These are phyloP conservation scores for Paramecium tetraurelia DNA, from an alignment of 73 alveolate species.

Conservation along the genomic window DNA sequence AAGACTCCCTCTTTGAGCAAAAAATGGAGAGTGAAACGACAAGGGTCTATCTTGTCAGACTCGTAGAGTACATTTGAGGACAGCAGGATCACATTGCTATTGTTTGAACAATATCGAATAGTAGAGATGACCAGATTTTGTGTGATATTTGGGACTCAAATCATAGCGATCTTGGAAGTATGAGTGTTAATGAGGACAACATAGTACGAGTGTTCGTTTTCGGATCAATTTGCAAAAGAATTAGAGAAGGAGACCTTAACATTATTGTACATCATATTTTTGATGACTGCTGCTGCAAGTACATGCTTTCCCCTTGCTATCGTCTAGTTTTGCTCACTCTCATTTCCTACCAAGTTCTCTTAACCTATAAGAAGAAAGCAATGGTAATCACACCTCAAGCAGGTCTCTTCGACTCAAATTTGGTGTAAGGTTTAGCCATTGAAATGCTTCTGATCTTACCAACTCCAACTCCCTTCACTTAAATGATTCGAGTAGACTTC, in stretches of 20 bases:
- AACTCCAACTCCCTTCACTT: conserved; percentile 4
- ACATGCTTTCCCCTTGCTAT: neutral
- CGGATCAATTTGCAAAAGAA: neutral
- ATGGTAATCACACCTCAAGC: neutral
- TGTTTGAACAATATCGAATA: conserved; percentile 2
- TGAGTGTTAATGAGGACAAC: neutral
- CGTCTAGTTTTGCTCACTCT: neutral
- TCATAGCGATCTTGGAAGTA: neutral
- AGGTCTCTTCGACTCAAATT: neutral
- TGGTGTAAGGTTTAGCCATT: neutral
- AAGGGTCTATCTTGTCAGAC: neutral
- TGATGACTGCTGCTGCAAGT: neutral
- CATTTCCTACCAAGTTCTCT: neutral
- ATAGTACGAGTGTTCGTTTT: neutral
- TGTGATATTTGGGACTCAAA: neutral
- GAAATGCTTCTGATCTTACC: neutral
- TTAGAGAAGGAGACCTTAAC: neutral
- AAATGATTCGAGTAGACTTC: neutral
- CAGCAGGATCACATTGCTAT: neutral
- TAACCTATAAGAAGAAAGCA: neutral
- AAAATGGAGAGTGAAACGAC: neutral
- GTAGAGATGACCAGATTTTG: neutral
- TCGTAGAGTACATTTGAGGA: neutral
- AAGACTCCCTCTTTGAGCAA: neutral
- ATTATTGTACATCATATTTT: neutral